Conservation (phyloP, 495 filamentous ascomycete genomes). For the Entonaema liquescens region DNA sequence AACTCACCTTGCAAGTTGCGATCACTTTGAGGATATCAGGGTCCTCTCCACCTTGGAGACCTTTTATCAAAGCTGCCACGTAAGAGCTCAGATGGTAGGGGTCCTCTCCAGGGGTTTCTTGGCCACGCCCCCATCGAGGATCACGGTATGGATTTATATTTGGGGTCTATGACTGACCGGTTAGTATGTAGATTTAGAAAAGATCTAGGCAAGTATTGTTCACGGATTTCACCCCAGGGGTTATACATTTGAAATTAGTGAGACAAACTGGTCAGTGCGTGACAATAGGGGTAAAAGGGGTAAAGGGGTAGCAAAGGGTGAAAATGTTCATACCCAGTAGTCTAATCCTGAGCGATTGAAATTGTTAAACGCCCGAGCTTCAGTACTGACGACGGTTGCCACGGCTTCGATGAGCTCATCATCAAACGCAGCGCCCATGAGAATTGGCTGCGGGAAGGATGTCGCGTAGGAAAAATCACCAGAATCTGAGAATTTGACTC, state of each 20-base stretch:
- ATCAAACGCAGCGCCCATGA: conserved; percentile 67
- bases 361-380: conserved; percentile 71
- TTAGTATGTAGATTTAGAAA: conserved; percentile 5
- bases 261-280: background rate
- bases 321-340: conserved; percentile 50
- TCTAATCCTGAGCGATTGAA: conserved; percentile 62
- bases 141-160: conserved; percentile 71
- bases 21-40: conserved; percentile 55
- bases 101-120: conserved; percentile 71
- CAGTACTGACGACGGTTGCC: conserved; percentile 62
- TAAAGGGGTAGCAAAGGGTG: background rate
- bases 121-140: conserved; percentile 67
- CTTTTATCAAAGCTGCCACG: conserved; percentile 64
- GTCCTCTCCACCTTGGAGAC: conserved; percentile 63
- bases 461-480: conserved; percentile 66
- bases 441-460: conserved; percentile 68
- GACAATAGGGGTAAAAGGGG: background rate
- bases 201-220: background rate
- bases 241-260: background rate
- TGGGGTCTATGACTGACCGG: conserved; percentile 48
- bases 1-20: conserved; percentile 59
- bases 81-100: conserved; percentile 62
- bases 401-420: conserved; percentile 66
- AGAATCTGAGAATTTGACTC: conserved; percentile 58
- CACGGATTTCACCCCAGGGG: background rate